Evolutionary conservation across 2,329 filamentous ascomycete species (phyloP).

Genomic region (Colletotrichum orbiculare): DNA sequence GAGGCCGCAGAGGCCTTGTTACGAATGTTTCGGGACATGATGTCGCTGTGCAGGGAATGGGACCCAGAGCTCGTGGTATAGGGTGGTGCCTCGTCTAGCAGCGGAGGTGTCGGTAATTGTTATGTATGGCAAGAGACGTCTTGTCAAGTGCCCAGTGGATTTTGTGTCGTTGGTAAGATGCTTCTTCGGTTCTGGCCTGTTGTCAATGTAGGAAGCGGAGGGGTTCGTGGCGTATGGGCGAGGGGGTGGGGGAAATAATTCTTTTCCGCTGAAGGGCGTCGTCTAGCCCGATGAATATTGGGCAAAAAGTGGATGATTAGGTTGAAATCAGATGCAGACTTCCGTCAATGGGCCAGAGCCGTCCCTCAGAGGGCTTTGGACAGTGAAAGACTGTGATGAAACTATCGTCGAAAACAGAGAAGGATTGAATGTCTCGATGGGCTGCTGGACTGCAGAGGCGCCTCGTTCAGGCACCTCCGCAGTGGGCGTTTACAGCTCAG

Average conservation of each 20-base stretch:
- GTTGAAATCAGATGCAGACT: conserved; percentile 51
- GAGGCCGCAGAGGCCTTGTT: conserved; percentile 57
- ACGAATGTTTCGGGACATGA: conserved; percentile 66
- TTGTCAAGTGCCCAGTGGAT: too few relatives aligned
- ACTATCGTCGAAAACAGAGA: conserved; percentile 68
- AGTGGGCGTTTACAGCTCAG: conserved; percentile 94
- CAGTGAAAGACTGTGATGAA: conserved; percentile 66
- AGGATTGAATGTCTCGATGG: conserved; percentile 75
- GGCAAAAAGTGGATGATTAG: conserved; percentile 25
- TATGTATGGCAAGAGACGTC: too few relatives aligned
- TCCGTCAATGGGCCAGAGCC: conserved; percentile 49
- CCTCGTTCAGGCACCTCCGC: conserved; percentile 63
- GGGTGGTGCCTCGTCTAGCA: conserved; percentile 24
- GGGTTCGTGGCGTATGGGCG: conserved; percentile 4
- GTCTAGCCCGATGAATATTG: conserved; percentile 29
- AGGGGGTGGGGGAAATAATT: conserved; percentile 14
- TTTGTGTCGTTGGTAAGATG: neutral
- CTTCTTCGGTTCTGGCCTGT: neutral
- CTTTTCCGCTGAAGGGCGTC: conserved; percentile 23
- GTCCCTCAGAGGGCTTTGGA: conserved; percentile 48
- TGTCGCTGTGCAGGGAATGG: conserved; percentile 38
- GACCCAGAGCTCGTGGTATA: conserved; percentile 26
- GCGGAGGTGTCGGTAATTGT: too few relatives aligned
- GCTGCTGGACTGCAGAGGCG: conserved; percentile 86
- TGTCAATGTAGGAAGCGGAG: conserved; percentile 2